Conservation (phyloP, 768 basidiomycete genomes). For the Phaeolepiota aurea region DNA sequence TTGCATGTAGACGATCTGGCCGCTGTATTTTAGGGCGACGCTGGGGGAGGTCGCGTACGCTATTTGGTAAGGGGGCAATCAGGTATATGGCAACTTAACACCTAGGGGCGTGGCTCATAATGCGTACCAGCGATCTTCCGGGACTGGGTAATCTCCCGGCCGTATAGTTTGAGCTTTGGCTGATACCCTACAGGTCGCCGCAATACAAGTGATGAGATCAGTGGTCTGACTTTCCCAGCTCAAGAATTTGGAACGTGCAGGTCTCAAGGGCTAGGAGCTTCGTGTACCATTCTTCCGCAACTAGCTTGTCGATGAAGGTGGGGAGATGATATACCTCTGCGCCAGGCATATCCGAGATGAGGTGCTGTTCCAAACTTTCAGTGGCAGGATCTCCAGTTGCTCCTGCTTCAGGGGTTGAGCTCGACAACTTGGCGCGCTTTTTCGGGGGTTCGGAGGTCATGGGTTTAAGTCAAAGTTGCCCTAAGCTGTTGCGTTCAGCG, state of each 20-base stretch:
- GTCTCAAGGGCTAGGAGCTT: not conserved
- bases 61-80: slow-evolving; percentile 1
- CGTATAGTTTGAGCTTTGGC: slow-evolving; percentile 20
- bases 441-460: not conserved
- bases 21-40: slow-evolving; percentile 19
- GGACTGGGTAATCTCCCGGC: slow-evolving; percentile 17
- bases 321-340: slow-evolving; percentile 21
- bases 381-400: not conserved
- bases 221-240: no score
- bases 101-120: no score
- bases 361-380: slow-evolving; percentile 10
- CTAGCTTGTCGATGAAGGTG: slow-evolving; percentile 12
- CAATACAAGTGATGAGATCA: no score
- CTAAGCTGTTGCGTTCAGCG: not conserved
- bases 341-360: slow-evolving; percentile 15
- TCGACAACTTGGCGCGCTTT: not conserved
- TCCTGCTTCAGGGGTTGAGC: not conserved
- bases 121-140: slow-evolving; percentile 20
- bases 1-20: slow-evolving; percentile 19
- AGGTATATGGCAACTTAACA: not conserved
- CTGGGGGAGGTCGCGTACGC: slow-evolving; percentile 19
- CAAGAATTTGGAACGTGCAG: not conserved
- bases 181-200: slow-evolving; percentile 23
- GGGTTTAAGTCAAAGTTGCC: not conserved
- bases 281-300: slow-evolving; percentile 15